Conservation (phyloP, 176 grass and related monocot genomes). For the Oryza meyeriana region DNA sequence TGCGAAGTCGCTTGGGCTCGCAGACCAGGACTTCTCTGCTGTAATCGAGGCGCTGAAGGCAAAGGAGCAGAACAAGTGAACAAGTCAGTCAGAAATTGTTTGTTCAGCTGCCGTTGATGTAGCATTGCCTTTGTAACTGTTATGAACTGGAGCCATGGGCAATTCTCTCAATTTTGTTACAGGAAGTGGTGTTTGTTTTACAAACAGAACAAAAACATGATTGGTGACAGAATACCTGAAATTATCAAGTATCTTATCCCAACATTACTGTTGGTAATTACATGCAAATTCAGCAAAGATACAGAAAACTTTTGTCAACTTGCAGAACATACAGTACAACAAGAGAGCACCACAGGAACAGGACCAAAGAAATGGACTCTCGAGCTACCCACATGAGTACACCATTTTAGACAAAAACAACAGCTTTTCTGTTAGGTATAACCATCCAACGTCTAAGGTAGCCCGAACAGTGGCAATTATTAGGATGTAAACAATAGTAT, state of each 20-base stretch:
- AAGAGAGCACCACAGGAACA: neutral
- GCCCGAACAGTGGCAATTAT: slow-evolving; percentile 9
- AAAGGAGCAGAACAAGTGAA: slow-evolving; percentile 31
- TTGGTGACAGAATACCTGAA: neutral
- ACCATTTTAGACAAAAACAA: slow-evolving; percentile 17
- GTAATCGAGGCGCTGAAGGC: slow-evolving; percentile 74
- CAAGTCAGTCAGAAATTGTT: neutral
- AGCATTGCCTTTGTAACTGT: neutral
- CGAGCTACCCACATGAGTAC: neutral
- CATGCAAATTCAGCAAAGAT: neutral
- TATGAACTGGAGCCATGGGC: neutral
- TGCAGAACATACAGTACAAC: neutral
- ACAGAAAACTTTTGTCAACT: neutral
- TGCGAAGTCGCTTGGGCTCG: slow-evolving; percentile 63
- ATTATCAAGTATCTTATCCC: neutral
- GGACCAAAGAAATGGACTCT: neutral
- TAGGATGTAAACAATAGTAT: slow-evolving; percentile 30
- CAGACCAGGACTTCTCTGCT: slow-evolving; percentile 76
- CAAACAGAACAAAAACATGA: neutral
- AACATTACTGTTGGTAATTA: neutral
- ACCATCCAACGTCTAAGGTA: neutral
- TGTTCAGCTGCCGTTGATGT: neutral
- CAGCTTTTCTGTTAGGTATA: neutral
- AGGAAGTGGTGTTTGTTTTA: neutral
- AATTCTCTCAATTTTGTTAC: neutral